A percentile compares a stretch with the other conserved stretches of the same genome.
These are phyloP conservation scores for Cutaneotrichosporon sp. DNA, from an alignment of 1,284 basidiomycete genomes.

Conservation along the genomic window DNA sequence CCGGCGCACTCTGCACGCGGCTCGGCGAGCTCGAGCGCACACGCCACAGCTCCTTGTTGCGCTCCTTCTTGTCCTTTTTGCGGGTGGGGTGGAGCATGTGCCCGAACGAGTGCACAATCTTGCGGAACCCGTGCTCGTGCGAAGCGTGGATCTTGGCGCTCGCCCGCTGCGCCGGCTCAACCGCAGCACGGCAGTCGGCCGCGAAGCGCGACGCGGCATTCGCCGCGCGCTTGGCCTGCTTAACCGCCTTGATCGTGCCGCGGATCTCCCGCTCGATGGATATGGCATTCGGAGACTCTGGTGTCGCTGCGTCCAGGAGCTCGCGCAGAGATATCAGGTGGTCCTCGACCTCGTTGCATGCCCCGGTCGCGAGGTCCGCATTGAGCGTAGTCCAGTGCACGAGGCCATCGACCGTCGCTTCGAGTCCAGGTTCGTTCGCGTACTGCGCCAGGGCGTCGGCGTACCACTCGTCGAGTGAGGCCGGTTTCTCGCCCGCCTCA, in stretches of 20 bases:
- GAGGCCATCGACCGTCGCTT: conserved; percentile 7
- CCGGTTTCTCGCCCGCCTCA: conserved; percentile 4
- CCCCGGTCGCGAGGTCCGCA: neutral
- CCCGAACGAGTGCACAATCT: conserved; percentile 2
- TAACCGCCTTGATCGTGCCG: neutral
- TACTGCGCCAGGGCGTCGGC: conserved; percentile 8
- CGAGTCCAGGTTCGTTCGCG: conserved; percentile 6
- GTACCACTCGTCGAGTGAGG: conserved; percentile 8
- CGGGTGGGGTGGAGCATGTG: neutral
- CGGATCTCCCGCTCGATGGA: conserved; percentile 3
- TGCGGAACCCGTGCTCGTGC: conserved; percentile 1
- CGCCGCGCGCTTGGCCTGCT: conserved; percentile 5
- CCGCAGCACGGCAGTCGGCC: conserved; percentile 5
- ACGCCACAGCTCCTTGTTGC: neutral
- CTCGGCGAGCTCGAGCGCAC: neutral
- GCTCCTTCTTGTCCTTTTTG: neutral
- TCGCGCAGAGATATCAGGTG: neutral
- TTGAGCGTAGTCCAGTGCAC: conserved; percentile 11
- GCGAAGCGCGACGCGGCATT: conserved; percentile 2
- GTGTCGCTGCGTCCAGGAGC: neutral
- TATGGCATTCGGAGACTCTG: neutral
- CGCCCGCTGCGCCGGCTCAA: neutral
- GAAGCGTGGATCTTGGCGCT: neutral
- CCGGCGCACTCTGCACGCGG: neutral
- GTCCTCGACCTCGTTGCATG: conserved; percentile 7